Percentiles rank a stretch among this genome's conserved stretches.
phyloP scores from a whole-genome alignment of 257 asterid species.

The Ilex aquifolium region DNA sequence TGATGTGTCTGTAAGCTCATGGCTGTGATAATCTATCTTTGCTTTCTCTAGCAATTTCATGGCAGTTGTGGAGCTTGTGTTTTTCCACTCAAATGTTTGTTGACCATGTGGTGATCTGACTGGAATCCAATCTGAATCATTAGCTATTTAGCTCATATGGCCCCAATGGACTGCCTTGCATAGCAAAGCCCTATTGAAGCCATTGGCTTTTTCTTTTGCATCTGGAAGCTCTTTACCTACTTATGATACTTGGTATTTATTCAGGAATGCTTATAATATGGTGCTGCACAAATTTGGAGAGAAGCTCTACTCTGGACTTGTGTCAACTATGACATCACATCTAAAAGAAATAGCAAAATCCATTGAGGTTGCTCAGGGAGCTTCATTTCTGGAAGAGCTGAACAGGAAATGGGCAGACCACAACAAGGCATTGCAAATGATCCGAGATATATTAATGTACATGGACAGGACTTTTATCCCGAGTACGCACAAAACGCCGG shows the following conservation, averaged over 20 bases:
- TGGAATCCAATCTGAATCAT: not conserved
- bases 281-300: slow-evolving; percentile 35
- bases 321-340: slow-evolving; percentile 30
- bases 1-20: too few species aligned
- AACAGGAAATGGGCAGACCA: slow-evolving; percentile 30
- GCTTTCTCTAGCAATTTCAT: too few species aligned
- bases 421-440: slow-evolving; percentile 35
- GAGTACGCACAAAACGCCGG: slow-evolving; percentile 29
- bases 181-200: not conserved
- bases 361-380: slow-evolving; percentile 27
- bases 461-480: slow-evolving; percentile 33
- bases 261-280: slow-evolving; percentile 36
- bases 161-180: too few species aligned
- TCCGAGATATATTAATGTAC: slow-evolving; percentile 32
- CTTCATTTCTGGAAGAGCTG: slow-evolving; percentile 28
- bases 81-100: not conserved
- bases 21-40: too few species aligned
- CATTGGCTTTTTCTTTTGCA: not conserved
- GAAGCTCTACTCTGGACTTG: slow-evolving; percentile 32
- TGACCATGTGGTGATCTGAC: not conserved
- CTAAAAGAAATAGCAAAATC: slow-evolving; percentile 26
- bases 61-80: too few species aligned
- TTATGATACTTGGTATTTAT: not conserved
- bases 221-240: not conserved
- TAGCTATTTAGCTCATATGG: not conserved